Conservation (phyloP, 257 asterid species). For the Craterostigma plantagineum region DNA sequence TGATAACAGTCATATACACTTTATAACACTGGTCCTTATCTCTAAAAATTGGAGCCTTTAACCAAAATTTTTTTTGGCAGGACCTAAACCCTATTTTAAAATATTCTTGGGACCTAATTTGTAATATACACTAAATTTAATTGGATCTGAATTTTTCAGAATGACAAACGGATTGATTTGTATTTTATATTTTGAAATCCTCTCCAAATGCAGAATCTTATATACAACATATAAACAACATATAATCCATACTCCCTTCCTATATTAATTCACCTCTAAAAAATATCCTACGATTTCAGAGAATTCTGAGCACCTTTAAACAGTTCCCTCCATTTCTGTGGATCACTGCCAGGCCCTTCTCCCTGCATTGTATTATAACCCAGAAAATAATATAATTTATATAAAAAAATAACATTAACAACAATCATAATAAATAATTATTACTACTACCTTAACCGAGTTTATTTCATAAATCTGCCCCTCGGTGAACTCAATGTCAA, state of each 20-base stretch:
- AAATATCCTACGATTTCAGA: constrained; percentile 5
- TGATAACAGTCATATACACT: no score
- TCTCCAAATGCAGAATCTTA: no score
- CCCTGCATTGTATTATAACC: constrained; percentile 39
- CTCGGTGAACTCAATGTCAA: constrained; percentile 57
- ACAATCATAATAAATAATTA: neutral
- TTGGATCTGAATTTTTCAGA: no score
- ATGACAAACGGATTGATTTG: no score
- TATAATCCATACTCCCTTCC: neutral
- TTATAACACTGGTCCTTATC: no score
- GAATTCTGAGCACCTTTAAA: constrained; percentile 37
- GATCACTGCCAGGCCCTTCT: constrained; percentile 82
- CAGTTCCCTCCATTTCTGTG: constrained; percentile 47
- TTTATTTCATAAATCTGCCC: constrained; percentile 77
- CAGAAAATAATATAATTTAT: constrained; percentile 8
- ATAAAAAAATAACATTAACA: neutral
- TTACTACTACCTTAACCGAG: constrained; percentile 37
- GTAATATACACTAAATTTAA: no score
- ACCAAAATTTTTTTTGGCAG: no score
- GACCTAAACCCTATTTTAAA: no score
- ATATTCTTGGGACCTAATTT: no score
- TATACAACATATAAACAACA: no score
- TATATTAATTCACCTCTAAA: neutral
- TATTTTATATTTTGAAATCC: no score
- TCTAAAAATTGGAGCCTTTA: no score